Evolutionary conservation across 1,284 basidiomycete genomes (phyloP), one percentile per base, ranked within the genome.

Genomic region (Quambalaria eucalypti): DNA sequence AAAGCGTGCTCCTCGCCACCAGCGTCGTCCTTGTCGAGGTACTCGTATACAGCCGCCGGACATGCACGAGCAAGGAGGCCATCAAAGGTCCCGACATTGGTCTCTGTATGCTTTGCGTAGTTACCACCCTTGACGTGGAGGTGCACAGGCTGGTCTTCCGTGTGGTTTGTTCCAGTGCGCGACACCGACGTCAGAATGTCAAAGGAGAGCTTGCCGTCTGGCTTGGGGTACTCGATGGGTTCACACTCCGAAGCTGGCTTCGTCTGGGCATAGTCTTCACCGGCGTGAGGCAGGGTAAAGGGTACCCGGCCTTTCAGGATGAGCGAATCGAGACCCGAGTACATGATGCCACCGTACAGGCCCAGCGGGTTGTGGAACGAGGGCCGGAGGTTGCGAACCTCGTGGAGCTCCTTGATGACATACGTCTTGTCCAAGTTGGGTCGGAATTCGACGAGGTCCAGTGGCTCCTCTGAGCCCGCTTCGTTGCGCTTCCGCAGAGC

Each of bases 41-140:
- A 98, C 79, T 98, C 93, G 77, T 98, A 98, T 28, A 98, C 95
- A 2, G 85, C 89, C 0, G 95, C 95, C 0, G 93, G 95, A 77
- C 95, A 98, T 16, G 87, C 92, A 7, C 86, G 81, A 1, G 87
- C 88, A 25, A 98, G 81, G 28, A 96, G 78, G 16, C 91, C 90
- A 1, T 86, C 93, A 73, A 85, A 98, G 65, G 88, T 65, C 25
- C 73, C 73, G 26, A 72, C 68, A 31, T 97, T 97, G 53, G 78
- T 78, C 64, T 83, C 78, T 4, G 76, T 73, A 77, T 98, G 95
- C 29, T 82, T 77, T 46, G 81, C 77, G 51, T 78, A 78, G 21
- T 80, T 76, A 38, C 82, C 82, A 2, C 77, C 67, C 53, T 80
- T 78, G 59, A 79, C 69, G 8, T 74, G 82, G 44, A 98, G 79